Evolutionary conservation across 129 eudicot species (phyloP).

Genomic region (Oenanthe sinensis): DNA sequence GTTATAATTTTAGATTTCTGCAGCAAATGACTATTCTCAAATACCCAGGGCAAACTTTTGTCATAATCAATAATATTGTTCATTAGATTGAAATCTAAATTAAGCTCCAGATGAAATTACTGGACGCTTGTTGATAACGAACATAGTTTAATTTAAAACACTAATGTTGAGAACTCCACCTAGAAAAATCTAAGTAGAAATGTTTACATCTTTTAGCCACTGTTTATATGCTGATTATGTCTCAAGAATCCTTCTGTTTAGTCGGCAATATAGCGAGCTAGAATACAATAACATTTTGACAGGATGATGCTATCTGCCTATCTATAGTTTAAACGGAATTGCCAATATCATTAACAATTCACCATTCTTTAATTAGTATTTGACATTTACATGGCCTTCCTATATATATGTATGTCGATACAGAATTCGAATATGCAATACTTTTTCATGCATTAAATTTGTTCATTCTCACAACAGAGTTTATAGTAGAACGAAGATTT

Average conservation of each 20-base stretch:
- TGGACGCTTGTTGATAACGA: neutral
- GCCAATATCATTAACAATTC: neutral
- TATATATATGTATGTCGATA: neutral
- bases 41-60: neutral
- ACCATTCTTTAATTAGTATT: neutral
- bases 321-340: neutral
- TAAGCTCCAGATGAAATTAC: too few species aligned
- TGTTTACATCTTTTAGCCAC: slow-evolving; percentile 3
- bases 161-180: slow-evolving; percentile 6
- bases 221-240: neutral
- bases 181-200: neutral
- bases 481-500: neutral
- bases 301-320: neutral
- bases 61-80: neutral
- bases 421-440: neutral
- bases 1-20: too few species aligned
- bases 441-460: neutral
- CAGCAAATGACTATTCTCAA: too few species aligned
- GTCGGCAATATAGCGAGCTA: neutral
- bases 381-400: neutral
- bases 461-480: neutral
- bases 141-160: neutral
- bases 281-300: neutral
- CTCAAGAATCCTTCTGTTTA: neutral
- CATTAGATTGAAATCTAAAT: neutral